Base-by-base conservation (phyloP, 1,284 basidiomycete species). In the Flammula alnicola region DNA sequence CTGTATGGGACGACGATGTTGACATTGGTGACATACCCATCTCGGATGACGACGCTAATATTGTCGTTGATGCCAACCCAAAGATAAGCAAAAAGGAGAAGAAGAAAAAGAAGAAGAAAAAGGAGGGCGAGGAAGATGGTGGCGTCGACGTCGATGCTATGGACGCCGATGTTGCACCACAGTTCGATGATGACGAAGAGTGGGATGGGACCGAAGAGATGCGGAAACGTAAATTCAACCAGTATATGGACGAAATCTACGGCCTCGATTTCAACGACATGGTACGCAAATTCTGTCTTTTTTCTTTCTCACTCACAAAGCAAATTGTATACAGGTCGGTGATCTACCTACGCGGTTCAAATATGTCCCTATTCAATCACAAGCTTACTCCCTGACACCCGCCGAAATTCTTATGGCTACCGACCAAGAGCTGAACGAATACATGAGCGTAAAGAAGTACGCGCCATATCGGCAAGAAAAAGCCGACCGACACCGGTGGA, bases 201-300 rank as follows among this genome's bases (percentile, higher is more conserved):
- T 90, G 89, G 88, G 86, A 86, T 60, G 92, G 91, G 20, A 90
- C 88, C 22, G 90, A 95, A 61, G 89, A 90, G 63, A 91, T 93
- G 82, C 83, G 88, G 51, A 91, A 91, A 67, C 76, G 74, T 36
- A 88, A 86, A 59, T 71, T 95, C 45, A 86, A 94, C 48, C 77
- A 91, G 61, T 92, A 95, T 59, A 90, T 98, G 84, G 91, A 95
- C 54, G 91, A 95, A 64, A 78, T 98, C 44, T 90, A 94, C 66
- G 83, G 78, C 23, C 78, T 98, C 14, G 95, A 98, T 59, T 97
- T 98, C 75, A 98, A 98, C 70, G 95, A 98, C 66, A 83, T 97
- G 77, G 93, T 95, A 55, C 61, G 87, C 72, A 39, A 17, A 31
- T 47, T 16, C 14, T 29, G 30, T 37, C 32, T 47, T 35, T 22